Evolutionary conservation across 2,329 filamentous ascomycete genomes (phyloP).

Genomic region (Phaeoacremonium minimum): DNA sequence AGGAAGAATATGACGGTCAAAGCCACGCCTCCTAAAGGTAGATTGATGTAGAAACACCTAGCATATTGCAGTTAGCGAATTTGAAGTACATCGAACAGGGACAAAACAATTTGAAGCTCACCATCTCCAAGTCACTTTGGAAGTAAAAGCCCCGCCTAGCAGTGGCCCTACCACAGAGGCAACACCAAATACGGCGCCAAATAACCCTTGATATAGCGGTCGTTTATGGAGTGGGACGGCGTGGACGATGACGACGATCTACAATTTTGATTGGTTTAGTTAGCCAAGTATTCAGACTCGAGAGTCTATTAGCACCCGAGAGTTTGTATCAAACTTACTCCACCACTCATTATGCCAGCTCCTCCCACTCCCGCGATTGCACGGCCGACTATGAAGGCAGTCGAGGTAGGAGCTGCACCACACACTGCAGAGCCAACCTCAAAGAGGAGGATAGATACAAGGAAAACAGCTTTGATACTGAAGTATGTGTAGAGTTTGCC

Average conservation of each 20-base stretch:
- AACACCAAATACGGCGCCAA: conserved; percentile 32
- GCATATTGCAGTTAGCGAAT: too few relatives aligned
- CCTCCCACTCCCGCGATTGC: conserved; percentile 4
- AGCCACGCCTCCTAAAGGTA: conserved; percentile 25
- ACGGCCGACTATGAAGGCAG: conserved; percentile 3
- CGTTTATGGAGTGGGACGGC: conserved; percentile 30
- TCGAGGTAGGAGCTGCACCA: conserved; percentile 3
- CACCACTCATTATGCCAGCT: conserved; percentile 1
- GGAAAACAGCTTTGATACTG: conserved; percentile 24
- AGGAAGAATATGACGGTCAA: conserved; percentile 17
- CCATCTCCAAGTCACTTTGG: conserved; percentile 1
- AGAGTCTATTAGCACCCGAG: background rate
- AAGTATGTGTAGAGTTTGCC: conserved; percentile 26
- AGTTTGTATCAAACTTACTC: background rate
- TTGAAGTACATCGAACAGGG: too few relatives aligned
- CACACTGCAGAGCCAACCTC: conserved; percentile 12
- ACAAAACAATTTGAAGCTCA: too few relatives aligned
- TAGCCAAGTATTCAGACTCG: background rate
- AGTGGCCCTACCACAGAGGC: conserved; percentile 12
- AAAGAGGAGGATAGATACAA: conserved; percentile 24
- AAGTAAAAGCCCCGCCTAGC: conserved; percentile 2
- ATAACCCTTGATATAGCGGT: conserved; percentile 28
- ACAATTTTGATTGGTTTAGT: too few relatives aligned
- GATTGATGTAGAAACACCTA: conserved; percentile 30
- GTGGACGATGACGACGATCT: conserved; percentile 16